These are phyloP conservation scores for Boletus rubropictus DNA, from an alignment of 768 basidiomycete species.

Conservation along the genomic window DNA sequence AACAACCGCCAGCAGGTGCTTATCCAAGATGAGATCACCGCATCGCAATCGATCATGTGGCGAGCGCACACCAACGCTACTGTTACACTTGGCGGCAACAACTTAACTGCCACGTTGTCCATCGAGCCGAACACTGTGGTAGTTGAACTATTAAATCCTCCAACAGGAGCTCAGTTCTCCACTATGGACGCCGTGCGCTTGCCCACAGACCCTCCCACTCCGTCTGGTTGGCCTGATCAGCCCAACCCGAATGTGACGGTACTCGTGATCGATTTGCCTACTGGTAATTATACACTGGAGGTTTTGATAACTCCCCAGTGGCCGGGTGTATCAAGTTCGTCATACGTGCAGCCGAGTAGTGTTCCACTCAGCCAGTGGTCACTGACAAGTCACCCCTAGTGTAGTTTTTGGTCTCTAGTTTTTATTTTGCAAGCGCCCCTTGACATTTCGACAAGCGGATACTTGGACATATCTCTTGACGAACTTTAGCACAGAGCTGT, in stretches of 20 bases:
- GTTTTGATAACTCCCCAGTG: constrained; percentile 95
- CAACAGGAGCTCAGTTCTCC: constrained; percentile 58
- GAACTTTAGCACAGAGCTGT: constrained; percentile 8
- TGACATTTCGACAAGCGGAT: neutral
- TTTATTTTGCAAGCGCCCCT: neutral
- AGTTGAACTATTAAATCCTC: constrained; percentile 63
- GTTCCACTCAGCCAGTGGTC: constrained; percentile 75
- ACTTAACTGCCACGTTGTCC: constrained; percentile 67
- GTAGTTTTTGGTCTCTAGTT: neutral
- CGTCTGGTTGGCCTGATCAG: constrained; percentile 57
- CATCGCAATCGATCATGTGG: constrained; percentile 65
- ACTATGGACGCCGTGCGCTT: constrained; percentile 52
- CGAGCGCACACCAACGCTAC: constrained; percentile 97
- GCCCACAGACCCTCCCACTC: constrained; percentile 55
- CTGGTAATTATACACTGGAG: constrained; percentile 71
- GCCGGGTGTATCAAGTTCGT: constrained; percentile 60
- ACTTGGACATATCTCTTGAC: constrained; percentile 2
- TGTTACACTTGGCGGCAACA: constrained; percentile 43
- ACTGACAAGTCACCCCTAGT: constrained; percentile 60
- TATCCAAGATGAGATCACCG: constrained; percentile 84
- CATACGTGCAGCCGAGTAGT: constrained; percentile 54
- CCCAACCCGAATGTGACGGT: constrained; percentile 76
- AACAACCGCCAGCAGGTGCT: constrained; percentile 86
- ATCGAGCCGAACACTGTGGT: constrained; percentile 64
- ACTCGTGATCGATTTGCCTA: constrained; percentile 58